phyloP scores from a whole-genome alignment of 352 stramenopile species.

The Pythium oligandrum region DNA sequence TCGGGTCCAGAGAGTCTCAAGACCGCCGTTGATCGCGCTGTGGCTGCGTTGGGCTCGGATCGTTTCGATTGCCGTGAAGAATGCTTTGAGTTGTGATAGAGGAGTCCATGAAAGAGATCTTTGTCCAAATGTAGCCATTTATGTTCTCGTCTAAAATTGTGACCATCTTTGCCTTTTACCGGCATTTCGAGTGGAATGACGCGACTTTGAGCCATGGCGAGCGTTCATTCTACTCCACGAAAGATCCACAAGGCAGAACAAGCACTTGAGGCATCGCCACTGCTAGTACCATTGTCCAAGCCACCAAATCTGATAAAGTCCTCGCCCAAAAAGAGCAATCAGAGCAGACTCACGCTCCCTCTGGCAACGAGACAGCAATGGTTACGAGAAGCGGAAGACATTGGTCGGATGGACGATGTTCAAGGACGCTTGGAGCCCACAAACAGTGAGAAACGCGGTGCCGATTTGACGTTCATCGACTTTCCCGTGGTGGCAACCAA shows the following conservation, averaged over 20 bases:
- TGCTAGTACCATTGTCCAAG: background rate
- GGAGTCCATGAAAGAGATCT: too few relatives aligned
- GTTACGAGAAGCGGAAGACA: background rate
- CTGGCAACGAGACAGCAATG: background rate
- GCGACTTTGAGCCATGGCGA: too few relatives aligned
- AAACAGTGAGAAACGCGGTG: background rate
- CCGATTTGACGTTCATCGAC: background rate
- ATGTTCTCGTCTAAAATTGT: too few relatives aligned
- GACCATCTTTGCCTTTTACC: too few relatives aligned
- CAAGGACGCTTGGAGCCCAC: background rate
- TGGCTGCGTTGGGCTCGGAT: background rate
- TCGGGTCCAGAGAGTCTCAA: conserved; percentile 4
- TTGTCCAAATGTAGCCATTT: too few relatives aligned
- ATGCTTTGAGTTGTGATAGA: conserved; percentile 6
- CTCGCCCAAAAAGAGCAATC: background rate
- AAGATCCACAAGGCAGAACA: background rate
- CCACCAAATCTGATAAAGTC: background rate
- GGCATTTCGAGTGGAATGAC: too few relatives aligned
- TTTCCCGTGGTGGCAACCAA: background rate
- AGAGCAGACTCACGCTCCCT: background rate
- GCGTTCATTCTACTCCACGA: too few relatives aligned
- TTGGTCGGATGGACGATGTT: background rate
- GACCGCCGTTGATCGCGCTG: background rate
- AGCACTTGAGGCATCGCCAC: too few relatives aligned
- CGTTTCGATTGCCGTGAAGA: conserved; percentile 2